Evolutionary conservation across 2,329 filamentous ascomycete genomes (phyloP).

Genomic region (Xylaria sp.): DNA sequence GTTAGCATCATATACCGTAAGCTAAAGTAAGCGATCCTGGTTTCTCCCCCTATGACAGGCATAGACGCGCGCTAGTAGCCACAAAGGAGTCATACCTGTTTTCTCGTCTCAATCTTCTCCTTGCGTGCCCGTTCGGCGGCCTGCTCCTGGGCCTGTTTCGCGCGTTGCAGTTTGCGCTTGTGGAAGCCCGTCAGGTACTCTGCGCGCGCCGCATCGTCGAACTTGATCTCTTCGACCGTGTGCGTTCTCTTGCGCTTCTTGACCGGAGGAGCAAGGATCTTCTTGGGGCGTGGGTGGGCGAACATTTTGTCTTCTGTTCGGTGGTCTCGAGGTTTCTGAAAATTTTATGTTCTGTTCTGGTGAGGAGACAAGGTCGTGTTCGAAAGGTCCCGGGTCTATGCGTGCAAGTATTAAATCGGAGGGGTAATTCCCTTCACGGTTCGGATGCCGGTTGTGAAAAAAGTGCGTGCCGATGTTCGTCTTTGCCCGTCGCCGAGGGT

Average conservation of each 20-base stretch:
- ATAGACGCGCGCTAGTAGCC: not conserved
- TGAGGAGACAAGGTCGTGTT: too few species aligned
- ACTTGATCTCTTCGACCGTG: slow-evolving; percentile 72
- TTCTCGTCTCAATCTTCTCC: slow-evolving; percentile 68
- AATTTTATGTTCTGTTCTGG: not conserved
- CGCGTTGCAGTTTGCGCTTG: slow-evolving; percentile 84
- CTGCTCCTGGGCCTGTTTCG: slow-evolving; percentile 78
- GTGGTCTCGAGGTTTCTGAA: slow-evolving; percentile 1
- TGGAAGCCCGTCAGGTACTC: slow-evolving; percentile 95
- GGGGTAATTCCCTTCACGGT: not conserved
- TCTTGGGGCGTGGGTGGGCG: slow-evolving; percentile 54
- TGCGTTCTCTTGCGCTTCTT: slow-evolving; percentile 61
- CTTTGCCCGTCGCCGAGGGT: not conserved
- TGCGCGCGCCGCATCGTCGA: slow-evolving; percentile 71
- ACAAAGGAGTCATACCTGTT: slow-evolving; percentile 54
- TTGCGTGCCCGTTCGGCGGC: slow-evolving; percentile 71
- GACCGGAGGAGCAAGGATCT: slow-evolving; percentile 52
- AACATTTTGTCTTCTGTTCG: slow-evolving; percentile 38
- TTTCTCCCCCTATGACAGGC: not conserved
- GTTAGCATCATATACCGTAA: not conserved
- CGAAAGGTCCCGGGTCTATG: too few species aligned
- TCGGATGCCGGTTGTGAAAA: not conserved
- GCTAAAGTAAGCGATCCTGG: not conserved
- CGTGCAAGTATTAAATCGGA: too few species aligned
- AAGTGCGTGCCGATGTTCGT: not conserved